Conservation (phyloP, 75 land plant genomes). For the Sequoiadendron giganteum region DNA sequence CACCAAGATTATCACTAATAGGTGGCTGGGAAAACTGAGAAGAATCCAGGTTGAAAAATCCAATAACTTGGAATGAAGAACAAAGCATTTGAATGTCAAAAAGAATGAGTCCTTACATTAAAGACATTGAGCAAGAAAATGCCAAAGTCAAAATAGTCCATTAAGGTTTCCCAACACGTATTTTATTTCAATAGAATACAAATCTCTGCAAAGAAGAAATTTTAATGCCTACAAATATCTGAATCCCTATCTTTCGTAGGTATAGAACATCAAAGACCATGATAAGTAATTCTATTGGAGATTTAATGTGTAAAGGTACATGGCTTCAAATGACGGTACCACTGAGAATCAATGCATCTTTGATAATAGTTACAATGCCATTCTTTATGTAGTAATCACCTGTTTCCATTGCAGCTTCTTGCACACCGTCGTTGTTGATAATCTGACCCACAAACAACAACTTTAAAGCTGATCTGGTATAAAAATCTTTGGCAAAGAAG, state of each 20-base stretch:
- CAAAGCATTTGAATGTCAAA: background rate
- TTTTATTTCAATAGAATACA: conserved; percentile 1
- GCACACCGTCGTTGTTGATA: conserved; percentile 87
- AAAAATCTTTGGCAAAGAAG: background rate
- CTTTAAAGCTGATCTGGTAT: background rate
- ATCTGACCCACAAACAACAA: conserved; percentile 51
- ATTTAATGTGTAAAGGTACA: background rate
- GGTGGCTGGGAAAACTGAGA: no score
- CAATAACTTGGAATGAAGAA: background rate
- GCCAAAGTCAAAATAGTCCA: background rate
- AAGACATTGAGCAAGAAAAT: background rate
- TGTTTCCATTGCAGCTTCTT: conserved; percentile 98
- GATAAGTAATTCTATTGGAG: background rate
- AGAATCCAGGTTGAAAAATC: no score
- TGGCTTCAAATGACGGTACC: conserved; percentile 67
- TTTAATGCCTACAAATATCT: background rate
- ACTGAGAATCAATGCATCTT: conserved; percentile 93
- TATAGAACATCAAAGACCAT: background rate
- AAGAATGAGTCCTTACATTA: background rate
- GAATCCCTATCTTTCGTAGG: background rate
- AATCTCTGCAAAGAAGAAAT: background rate
- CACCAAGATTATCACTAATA: no score
- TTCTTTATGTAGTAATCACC: conserved; percentile 99
- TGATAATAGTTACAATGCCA: conserved; percentile 96
- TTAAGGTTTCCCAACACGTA: background rate